Conservation (phyloP, 441 rosid genomes). For the Populus hybrid region DNA sequence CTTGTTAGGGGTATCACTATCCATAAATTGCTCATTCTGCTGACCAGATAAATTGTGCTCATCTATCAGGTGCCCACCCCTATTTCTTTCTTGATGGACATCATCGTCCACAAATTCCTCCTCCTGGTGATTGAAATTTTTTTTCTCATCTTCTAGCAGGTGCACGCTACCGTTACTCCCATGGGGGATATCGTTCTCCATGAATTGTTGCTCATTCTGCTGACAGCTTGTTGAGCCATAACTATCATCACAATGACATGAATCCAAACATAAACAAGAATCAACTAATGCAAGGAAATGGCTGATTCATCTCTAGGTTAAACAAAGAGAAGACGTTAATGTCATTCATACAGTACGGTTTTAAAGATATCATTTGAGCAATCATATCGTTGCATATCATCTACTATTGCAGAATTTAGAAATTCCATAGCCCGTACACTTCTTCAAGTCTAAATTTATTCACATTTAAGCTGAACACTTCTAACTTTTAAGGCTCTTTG, state of each 20-base stretch:
- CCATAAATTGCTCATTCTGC: neutral
- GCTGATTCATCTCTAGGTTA: neutral
- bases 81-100: slow-evolving; percentile 3
- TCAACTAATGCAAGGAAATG: neutral
- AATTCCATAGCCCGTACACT: neutral
- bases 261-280: neutral
- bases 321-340: neutral
- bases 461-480: neutral
- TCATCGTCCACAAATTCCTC: slow-evolving; percentile 30
- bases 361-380: neutral
- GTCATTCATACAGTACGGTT: neutral
- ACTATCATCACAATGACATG: slow-evolving; percentile 8
- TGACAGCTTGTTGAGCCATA: slow-evolving; percentile 26
- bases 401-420: neutral
- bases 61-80: neutral
- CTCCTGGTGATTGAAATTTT: neutral
- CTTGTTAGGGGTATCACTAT: slow-evolving; percentile 17
- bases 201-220: slow-evolving; percentile 16
- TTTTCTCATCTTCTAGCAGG: slow-evolving; percentile 10
- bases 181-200: slow-evolving; percentile 21
- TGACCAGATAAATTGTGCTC: slow-evolving; percentile 1
- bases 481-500: neutral
- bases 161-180: neutral
- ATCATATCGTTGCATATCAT: neutral
- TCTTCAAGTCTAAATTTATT: neutral